phyloP scores from a whole-genome alignment of 176 grass and related monocot genomes.

The sorghum (Sorghum bicolor) region Sorghum_bicolor_NCBIv3 NC_012870.2:2315001-2315500 shows the following conservation, averaged over 20 bases:
- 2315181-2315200: neutral
- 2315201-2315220: neutral
- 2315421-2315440: conserved; percentile 76
- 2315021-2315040: conserved; percentile 46
- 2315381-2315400: conserved; percentile 31
- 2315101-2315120: conserved; percentile 43
- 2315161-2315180: neutral
- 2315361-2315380: neutral
- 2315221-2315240: neutral
- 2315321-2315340: conserved; percentile 59
- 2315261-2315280: conserved; percentile 60
- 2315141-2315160: neutral
- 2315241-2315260: neutral
- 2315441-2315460: conserved; percentile 62
- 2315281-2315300: conserved; percentile 50
- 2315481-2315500: conserved; percentile 80
- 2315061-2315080: conserved; percentile 42
- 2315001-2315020: neutral
- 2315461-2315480: conserved; percentile 77
- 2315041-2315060: conserved; percentile 45
- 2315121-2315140: neutral
- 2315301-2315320: conserved; percentile 52
- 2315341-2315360: conserved; percentile 43
- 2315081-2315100: conserved; percentile 45
- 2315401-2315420: conserved; percentile 52